These are phyloP conservation scores for Penicillium macrosclerotiorum DNA, from an alignment of 495 filamentous ascomycete genomes.

Conservation along the genomic window DNA sequence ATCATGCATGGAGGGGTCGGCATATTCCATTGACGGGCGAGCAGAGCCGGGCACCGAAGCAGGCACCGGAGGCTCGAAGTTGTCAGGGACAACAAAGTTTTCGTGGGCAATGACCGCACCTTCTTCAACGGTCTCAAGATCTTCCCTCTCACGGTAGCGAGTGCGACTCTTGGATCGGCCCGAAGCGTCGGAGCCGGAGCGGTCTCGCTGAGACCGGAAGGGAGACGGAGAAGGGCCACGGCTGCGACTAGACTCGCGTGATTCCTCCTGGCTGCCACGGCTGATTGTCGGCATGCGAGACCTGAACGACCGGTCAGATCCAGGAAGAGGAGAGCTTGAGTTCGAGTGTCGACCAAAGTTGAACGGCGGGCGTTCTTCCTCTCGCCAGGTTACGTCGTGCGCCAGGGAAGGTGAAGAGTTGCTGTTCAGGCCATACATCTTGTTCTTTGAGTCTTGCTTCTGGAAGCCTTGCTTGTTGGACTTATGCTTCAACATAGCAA, in stretches of 20 bases:
- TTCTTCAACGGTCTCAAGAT: constrained; percentile 41
- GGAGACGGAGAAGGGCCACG: constrained; percentile 36
- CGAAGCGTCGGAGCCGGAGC: constrained; percentile 62
- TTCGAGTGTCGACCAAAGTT: constrained; percentile 38
- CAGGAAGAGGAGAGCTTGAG: constrained; percentile 43
- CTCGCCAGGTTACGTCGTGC: constrained; percentile 43
- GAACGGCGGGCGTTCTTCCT: constrained; percentile 42
- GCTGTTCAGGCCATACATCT: constrained; percentile 67
- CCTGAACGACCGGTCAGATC: constrained; percentile 29
- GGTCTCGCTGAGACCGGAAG: constrained; percentile 48
- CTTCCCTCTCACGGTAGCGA: constrained; percentile 44
- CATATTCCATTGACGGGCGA: constrained; percentile 45
- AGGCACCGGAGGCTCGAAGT: constrained; percentile 26
- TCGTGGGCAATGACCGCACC: constrained; percentile 28
- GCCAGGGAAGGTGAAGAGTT: constrained; percentile 49
- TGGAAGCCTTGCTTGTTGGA: constrained; percentile 59
- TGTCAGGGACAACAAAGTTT: constrained; percentile 23
- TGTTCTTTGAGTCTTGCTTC: constrained; percentile 61
- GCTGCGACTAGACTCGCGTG: constrained; percentile 41
- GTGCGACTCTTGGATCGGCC: constrained; percentile 56
- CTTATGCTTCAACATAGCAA: constrained; percentile 68
- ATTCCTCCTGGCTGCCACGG: constrained; percentile 39
- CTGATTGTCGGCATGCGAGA: constrained; percentile 34
- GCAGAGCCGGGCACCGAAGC: constrained; percentile 31
- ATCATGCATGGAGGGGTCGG: constrained; percentile 31